Base-by-base conservation (phyloP, 2,329 filamentous ascomycete genomes). In the Neobulgaria alba region DNA sequence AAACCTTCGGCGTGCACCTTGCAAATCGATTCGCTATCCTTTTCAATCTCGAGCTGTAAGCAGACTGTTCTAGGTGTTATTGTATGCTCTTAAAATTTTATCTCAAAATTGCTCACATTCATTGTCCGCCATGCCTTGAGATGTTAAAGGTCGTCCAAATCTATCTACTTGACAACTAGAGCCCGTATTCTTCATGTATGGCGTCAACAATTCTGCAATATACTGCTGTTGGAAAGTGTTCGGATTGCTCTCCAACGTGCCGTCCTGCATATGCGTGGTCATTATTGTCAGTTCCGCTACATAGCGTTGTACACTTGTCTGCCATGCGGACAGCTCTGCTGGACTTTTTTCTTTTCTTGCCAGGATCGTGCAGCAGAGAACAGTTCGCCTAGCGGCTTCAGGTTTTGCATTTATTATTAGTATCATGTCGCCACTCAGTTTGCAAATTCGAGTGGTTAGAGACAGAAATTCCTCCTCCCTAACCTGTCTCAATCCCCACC, bases 141-240 rank as follows among this genome's bases (percentile, higher is more conserved):
- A n/a, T n/a, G n/a, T n/a, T n/a, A n/a, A n/a, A n/a, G n/a, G n/a
- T n/a, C n/a, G n/a, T n/a, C n/a, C n/a, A n/a, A n/a, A n/a, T n/a
- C n/a, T n/a, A n/a, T n/a, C n/a, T n/a, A n/a, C n/a, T n/a, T n/a
- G n/a, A n/a, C n/a, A n/a, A n/a, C n/a, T n/a, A n/a, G n/a, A n/a
- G n/a, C n/a, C n/a, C n/a, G n/a, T n/a, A n/a, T n/a, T n/a, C n/a
- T 50, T 37, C 3, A 38, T 16, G 49, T 57, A 53, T 8, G 17
- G 15, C 23, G 41, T 46, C 21, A 57, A 19, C 3, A 50, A 15
- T 10, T 41, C 20, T 12, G 36, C 39, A 12, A 53, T 35, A 16
- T 42, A 29, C 1, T 40, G 9, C n/a, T 45, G 37, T 19, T 31
- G 37, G 17, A 15, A 19, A 29, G 21, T 32, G 10, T n/a, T 17